Evolutionary conservation across 148 eudicot species (phyloP), one percentile per base, ranked within the genome.

Genomic region (Rheum nobile): DNA sequence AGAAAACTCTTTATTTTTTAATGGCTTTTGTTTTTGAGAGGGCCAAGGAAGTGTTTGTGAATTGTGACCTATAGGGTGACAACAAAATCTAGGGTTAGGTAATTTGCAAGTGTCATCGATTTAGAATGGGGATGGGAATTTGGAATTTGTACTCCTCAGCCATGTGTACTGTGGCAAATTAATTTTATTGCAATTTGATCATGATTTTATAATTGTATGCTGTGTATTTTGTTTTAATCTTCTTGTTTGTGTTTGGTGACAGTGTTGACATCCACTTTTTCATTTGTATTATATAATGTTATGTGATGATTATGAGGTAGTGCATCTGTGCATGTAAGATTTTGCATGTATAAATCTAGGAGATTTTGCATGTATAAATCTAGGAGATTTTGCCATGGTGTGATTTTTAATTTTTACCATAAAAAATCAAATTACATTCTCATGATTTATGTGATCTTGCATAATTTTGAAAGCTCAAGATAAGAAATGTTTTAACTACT

Each of bases 21-120:
- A 10, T 8, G 63, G 11, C 28, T 4, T 52, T 4, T 59, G 34
- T 59, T 13, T 59, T 6, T n/a, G 24, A 50, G 24, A 50, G 22
- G 57, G 57, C 8, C 57, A 50, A 9, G 57, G 57, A 26, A 57
- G 67, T 57, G 67, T 65, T 57, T 65, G 41, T 65, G 70, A 65
- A 32, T 57, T 65, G 41, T 65, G 70, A 65, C 70, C 70, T 65
- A 65, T 32, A 31, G 70, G 70, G 41, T 65, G 70, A 65, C 70
- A 65, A 65, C 41, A 65, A 65, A 65, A 65, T 65, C 70, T 32
- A 65, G 70, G 41, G 70, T 65, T 65, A 65, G 70, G 70, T 65
- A 65, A 41, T 41, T 31, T 65, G 70, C 68, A 29, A 65, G 38
- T 16, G 70, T 65, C 70, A 65, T 65, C 70, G 32, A 59, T 59